Evolutionary conservation across 139 green algal species (phyloP), one percentile per base, ranked within the genome.

Genomic region (Chlorella sorokiniana): DNA sequence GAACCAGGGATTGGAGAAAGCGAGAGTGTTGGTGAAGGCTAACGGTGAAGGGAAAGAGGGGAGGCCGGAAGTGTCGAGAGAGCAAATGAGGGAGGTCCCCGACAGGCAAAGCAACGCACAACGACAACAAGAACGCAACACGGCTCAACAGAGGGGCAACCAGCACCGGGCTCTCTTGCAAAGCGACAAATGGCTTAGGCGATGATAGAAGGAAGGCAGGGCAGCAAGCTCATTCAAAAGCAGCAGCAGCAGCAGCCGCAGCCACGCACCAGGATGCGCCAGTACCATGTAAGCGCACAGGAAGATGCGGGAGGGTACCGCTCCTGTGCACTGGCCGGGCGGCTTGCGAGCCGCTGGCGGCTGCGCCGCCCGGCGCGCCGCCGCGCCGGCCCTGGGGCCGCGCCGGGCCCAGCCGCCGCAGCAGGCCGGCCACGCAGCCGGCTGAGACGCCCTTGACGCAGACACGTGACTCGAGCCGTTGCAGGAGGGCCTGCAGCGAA

Each of bases 251-350:
- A 44, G 38, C 14, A 10, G 37, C 4, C 14, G 8, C 48, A 18
- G 4, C 2, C 11, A 6, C 73, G 29, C 64, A 76, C 81, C 90
- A 27, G 95, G 94, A 83, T 98, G 91, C 1, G 73, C 69, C 9
- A 93, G 70, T 9, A 98, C 82, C 95, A 98, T 98, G 81, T 94
- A 97, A 25, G 93, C 89, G 76, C 89, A 95, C 82, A 98, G 85
- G 76, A 98, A 94, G 27, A 97, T 86, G 69, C 95, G 89, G 0
- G 90, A 45, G 95, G 95, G 88, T 98, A 98, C 69, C 94, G 89
- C 29, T 92, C 90, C 42, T 89, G 48, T 25, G 40, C 27, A 37
- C 37, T 4, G 22, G 10, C 54, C 73, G 3, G 45, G 31, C 1
- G 45, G 71, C 0, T 33, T 23, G 7, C 45, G 71, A n/a, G n/a